These are phyloP conservation scores for Pezicula carpinea DNA, from an alignment of 2,329 filamentous ascomycete genomes.

Conservation along the genomic window DNA sequence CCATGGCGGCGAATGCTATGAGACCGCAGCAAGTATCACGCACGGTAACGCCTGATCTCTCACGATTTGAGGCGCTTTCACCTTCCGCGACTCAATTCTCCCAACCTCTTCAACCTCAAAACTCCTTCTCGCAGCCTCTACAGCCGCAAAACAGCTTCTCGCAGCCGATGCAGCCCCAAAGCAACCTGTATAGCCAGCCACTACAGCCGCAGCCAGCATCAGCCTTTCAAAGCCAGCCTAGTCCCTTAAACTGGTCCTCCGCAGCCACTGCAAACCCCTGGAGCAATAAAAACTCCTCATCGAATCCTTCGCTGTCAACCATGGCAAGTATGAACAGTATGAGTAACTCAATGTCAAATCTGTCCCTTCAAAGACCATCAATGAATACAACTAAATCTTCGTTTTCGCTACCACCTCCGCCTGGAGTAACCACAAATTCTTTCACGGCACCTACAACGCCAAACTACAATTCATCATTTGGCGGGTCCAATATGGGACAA, in stretches of 20 bases:
- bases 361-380: conserved; percentile 41
- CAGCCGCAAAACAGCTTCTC: conserved; percentile 11
- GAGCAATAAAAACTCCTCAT: conserved; percentile 27
- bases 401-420: conserved; percentile 50
- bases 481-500: conserved; percentile 1
- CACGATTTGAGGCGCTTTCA: conserved; percentile 48
- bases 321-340: conserved; percentile 35
- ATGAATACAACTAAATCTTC: conserved; percentile 34
- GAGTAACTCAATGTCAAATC: conserved; percentile 40
- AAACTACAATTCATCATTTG: conserved; percentile 12
- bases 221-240: conserved; percentile 15
- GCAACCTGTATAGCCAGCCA: conserved; percentile 21
- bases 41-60: conserved; percentile 56
- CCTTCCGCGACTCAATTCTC: conserved; percentile 60
- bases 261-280: conserved; percentile 23
- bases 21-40: conserved; percentile 39
- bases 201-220: conserved; percentile 17
- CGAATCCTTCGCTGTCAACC: conserved; percentile 31
- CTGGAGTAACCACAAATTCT: conserved; percentile 14
- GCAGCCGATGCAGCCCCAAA: conserved; percentile 13
- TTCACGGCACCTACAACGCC: conserved; percentile 26
- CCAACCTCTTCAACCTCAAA: conserved; percentile 45
- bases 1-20: conserved; percentile 25
- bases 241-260: conserved; percentile 42
- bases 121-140: conserved; percentile 30